Base-by-base conservation (phyloP, 768 basidiomycete genomes). In the Clitopilus hobsonii region DNA sequence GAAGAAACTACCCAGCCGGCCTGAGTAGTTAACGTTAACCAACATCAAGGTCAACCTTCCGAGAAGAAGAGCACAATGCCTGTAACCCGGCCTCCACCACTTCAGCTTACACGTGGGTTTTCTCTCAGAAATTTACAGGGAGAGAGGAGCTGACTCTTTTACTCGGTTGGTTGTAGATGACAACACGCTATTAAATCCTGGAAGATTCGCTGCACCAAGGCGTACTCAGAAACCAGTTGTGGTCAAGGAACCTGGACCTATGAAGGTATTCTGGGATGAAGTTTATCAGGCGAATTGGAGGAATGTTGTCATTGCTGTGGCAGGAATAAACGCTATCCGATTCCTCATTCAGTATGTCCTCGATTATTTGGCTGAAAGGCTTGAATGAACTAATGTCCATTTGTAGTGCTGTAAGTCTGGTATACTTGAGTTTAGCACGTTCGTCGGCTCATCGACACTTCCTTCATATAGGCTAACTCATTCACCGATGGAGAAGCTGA, bases 201-300 rank as follows among this genome's bases (percentile, higher is more conserved):
- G 32, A 13, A 5, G 30, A 4, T 41, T 25, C 32, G 24, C 18
- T 24, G 32, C 38, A 7, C 26, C 52, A 4, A 10, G 52, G 16
- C 32, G 26, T 13, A 22, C 38, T 11, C 18, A 13, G 23, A 41
- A 38, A n/a, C 24, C 41, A 8, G 29, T 14, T 49, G 26, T 55
- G 57, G 47, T 54, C 47, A 28, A 38, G 48, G 38, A 51, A 8
- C 28, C 60, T 53, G 57, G 58, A 50, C 63, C 61, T 63, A 66
- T 55, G 51, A 56, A 63, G 51, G 61, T 68, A 18, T 73, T 75
- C 61, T 63, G 70, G 58, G 58, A 64, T 18, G 65, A 68, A 63
- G 60, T 76, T 48, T 75, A 75, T 61, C 67, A 69, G 59, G 69
- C 67, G 24, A 71, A 71, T 55, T 76, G 75, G 74, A 69, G 71